phyloP scores from a whole-genome alignment of 2,329 filamentous ascomycete species.

The Diaporthe humulicola region DNA sequence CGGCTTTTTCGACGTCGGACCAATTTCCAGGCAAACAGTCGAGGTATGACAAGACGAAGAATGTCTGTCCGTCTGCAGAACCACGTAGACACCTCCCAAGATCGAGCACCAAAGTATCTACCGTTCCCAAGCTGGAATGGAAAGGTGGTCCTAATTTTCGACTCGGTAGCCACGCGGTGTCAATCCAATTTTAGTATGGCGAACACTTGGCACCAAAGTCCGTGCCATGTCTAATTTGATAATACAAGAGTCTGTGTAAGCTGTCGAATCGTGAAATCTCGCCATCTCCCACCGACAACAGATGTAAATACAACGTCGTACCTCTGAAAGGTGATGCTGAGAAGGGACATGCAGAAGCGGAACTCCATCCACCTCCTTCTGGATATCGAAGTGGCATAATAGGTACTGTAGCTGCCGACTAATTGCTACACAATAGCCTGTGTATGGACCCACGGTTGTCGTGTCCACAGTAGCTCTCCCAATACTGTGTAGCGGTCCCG shows the following conservation, averaged over 20 bases:
- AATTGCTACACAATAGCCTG: neutral
- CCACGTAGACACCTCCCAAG: neutral
- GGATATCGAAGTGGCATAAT: neutral
- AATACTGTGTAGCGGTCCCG: neutral
- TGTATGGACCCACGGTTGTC: neutral
- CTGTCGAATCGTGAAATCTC: neutral
- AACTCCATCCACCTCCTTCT: neutral
- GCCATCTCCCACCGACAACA: neutral
- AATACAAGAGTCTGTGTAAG: neutral
- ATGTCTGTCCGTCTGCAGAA: neutral
- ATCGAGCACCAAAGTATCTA: neutral
- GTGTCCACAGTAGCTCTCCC: conserved; percentile 9
- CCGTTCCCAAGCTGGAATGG: neutral
- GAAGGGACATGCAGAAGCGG: neutral
- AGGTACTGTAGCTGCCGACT: neutral
- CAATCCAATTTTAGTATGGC: neutral
- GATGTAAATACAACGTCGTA: neutral
- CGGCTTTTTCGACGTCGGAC: neutral
- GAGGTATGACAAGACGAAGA: neutral
- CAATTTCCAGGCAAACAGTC: neutral
- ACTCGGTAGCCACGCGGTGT: conserved; percentile 1
- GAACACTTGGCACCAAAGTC: conserved; percentile 5
- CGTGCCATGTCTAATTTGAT: conserved; percentile 24
- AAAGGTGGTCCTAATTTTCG: conserved; percentile 8
- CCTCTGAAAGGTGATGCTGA: neutral